These are phyloP conservation scores for Ophiostoma tasmaniense DNA, from an alignment of 2,329 filamentous ascomycete species.

Conservation along the genomic window DNA sequence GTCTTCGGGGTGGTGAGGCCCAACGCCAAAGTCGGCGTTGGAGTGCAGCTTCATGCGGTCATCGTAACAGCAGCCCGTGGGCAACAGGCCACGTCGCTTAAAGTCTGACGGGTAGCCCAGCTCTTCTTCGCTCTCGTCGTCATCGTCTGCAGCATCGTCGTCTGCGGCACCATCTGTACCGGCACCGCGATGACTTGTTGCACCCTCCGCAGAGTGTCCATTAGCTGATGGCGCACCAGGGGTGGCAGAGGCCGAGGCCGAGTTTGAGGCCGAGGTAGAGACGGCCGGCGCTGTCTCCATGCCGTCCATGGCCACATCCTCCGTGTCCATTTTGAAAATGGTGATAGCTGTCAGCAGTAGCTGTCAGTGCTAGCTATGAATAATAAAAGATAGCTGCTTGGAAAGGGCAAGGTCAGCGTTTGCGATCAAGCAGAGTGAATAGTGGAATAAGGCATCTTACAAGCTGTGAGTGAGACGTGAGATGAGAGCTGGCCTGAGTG, in stretches of 20 bases:
- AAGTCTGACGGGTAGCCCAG: slow-evolving; percentile 28
- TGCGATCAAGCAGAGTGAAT: neutral
- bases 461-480: neutral
- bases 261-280: neutral
- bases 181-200: slow-evolving; percentile 16
- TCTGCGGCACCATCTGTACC: slow-evolving; percentile 35
- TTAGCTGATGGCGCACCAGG: slow-evolving; percentile 1
- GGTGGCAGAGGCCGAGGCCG: neutral
- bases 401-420: too few species aligned
- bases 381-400: neutral
- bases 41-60: slow-evolving; percentile 92
- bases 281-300: neutral
- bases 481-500: neutral
- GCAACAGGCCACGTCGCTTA: slow-evolving; percentile 43
- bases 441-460: neutral
- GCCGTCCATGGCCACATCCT: slow-evolving; percentile 24
- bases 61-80: slow-evolving; percentile 81
- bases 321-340: slow-evolving; percentile 11
- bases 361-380: neutral
- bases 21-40: slow-evolving; percentile 64
- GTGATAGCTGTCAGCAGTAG: neutral
- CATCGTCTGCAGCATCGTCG: slow-evolving; percentile 28
- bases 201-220: neutral
- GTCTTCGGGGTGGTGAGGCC: slow-evolving; percentile 87
- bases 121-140: slow-evolving; percentile 22